Evolutionary conservation across 2,329 filamentous ascomycete species (phyloP), one percentile per base, ranked within the genome.

Genomic region (Aulographum hederae): DNA sequence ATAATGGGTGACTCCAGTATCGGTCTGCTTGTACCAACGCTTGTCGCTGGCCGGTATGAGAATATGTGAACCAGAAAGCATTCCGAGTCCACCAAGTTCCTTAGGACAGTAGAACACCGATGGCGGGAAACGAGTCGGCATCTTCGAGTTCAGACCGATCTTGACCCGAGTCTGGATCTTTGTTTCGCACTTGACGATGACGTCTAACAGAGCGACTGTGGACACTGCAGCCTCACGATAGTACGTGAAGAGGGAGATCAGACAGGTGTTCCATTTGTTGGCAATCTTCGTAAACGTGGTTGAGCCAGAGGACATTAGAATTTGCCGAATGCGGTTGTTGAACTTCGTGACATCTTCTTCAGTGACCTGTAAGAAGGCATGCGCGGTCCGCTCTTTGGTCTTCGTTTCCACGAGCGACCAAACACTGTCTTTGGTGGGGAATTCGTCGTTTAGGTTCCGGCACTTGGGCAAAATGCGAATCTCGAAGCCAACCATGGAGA

Each of bases 261-360:
- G 57, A 2, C 82, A 89, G 0, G 89, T 98, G 56, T 98, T 98
- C 89, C 91, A 98, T 60, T 98, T 98, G 60, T 98, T 98, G 29
- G 91, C 89, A 47, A 98, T 98, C 67, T 98, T 98, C 28, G 89
- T 98, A 58, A 98, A 98, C 0, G 89, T 98, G 0, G 89, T 98
- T 4, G 82, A 93, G n/a, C 89, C 91, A 36, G 89, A 95, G 8
- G 86, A 95, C 89, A 98, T 98, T 34, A 98, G 66, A 50, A 98
- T 98, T 48, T 98, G 89, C 37, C 89, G 74, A 47, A 98, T 98
- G 26, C 91, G 76, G 54, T 98, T 98, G 58, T 98, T 98, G 65
- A 98, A 98, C 56, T 95, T 95, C 41, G 86, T 78, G 30, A 98
- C 86, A 47, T 98, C 89, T 49, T 95, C 89, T 47, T 95, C 86